Conservation (phyloP, 1,284 basidiomycete genomes). For the Trichosporon ovoides region DNA sequence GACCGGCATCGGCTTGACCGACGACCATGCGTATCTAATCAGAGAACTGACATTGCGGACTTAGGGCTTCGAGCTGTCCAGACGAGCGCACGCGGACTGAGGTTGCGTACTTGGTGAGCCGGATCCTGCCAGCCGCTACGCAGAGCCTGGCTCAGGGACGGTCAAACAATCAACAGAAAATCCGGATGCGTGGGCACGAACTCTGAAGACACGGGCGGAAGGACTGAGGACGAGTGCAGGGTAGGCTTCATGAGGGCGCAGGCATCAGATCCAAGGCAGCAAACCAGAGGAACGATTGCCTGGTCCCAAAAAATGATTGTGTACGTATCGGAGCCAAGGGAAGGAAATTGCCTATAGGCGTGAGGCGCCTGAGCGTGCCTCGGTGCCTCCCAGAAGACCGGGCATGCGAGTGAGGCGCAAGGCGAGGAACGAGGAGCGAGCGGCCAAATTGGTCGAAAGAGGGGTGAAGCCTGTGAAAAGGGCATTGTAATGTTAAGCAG, state of each 20-base stretch:
- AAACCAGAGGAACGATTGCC: not conserved
- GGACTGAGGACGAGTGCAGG: not conserved
- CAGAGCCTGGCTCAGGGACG: constrained; percentile 1
- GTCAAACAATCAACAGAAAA: not conserved
- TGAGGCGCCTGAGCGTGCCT: not conserved
- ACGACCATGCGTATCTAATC: constrained; percentile 1
- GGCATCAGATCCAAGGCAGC: not conserved
- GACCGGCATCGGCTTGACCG: too few species aligned
- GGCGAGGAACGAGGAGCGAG: not conserved
- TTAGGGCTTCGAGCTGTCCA: constrained; percentile 15
- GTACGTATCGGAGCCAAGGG: not conserved
- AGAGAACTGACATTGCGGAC: constrained; percentile 15
- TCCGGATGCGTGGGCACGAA: constrained; percentile 2
- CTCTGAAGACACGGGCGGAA: not conserved
- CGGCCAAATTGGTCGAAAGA: not conserved
- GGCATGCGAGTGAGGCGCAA: not conserved
- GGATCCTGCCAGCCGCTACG: not conserved
- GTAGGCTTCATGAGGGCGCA: not conserved
- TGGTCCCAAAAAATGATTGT: too few species aligned
- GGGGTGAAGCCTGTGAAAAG: not conserved
- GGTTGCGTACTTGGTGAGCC: not conserved
- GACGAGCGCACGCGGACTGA: constrained; percentile 8
- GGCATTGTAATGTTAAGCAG: not conserved
- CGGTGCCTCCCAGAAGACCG: not conserved
- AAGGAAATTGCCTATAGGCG: not conserved